Conservation (phyloP, 2,329 filamentous ascomycete species). For the Alternaria alternata region DNA sequence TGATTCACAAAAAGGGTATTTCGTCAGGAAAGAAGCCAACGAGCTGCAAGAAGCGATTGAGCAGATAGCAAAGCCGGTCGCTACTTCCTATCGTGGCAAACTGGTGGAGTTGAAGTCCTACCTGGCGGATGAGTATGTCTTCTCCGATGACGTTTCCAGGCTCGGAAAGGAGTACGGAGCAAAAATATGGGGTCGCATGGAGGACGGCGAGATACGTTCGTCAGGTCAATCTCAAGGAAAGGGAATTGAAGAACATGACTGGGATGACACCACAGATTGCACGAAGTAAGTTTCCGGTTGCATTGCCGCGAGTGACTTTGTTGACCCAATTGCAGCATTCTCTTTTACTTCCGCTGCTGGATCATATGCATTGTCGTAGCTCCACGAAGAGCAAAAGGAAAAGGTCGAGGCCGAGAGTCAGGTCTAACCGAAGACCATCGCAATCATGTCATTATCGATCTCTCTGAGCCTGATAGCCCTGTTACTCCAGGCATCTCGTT, state of each 20-base stretch:
- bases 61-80: slow-evolving; percentile 14
- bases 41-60: slow-evolving; percentile 16
- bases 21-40: slow-evolving; percentile 14
- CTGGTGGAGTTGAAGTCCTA: background rate
- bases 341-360: slow-evolving; percentile 25
- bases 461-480: background rate
- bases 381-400: slow-evolving; percentile 11
- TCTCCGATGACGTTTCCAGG: slow-evolving; percentile 5
- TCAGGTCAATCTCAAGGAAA: slow-evolving; percentile 3
- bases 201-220: slow-evolving; percentile 4
- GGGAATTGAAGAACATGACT: slow-evolving; percentile 7
- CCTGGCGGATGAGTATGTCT: slow-evolving; percentile 9
- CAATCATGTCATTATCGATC: background rate
- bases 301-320: too few species aligned
- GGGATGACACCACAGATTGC: slow-evolving; percentile 8
- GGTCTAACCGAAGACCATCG: background rate
- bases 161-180: slow-evolving; percentile 16
- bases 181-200: slow-evolving; percentile 15
- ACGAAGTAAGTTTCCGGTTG: slow-evolving; percentile 9
- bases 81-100: background rate
- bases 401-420: background rate
- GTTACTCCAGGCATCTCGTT: background rate
- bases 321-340: slow-evolving; percentile 12
- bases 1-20: slow-evolving; percentile 11
- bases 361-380: slow-evolving; percentile 10